Base-by-base conservation (phyloP, 2,329 filamentous ascomycete species). In the Elsinoe australis region DNA sequence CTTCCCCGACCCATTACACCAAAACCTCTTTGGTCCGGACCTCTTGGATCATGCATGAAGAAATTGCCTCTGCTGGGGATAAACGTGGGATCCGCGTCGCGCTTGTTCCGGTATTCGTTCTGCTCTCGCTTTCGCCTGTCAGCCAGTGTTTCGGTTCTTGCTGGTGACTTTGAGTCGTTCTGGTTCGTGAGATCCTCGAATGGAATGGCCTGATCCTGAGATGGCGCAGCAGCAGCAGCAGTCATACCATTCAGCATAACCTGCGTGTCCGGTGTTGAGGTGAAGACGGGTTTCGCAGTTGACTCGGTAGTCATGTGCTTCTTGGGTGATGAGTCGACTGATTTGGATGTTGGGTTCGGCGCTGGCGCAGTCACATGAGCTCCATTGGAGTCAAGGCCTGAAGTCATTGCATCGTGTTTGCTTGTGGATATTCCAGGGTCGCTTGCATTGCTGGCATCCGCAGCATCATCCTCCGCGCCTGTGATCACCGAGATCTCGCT, bases 11-110 rank as follows among this genome's bases (percentile, higher is more conserved):
- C 77, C 63, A 82, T 84, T 9, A 82, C 78, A 50, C 85, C 75
- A 66, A 90, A 87, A 47, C 84, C 84, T 66, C 89, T 90, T 47
- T 82, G 77, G 55, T 81, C 79, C 35, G 82, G 78, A n/a, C 83
- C 83, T 49, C 84, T 79, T 57, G 87, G 82, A 63, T 96, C 92
- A 66, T 96, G 90, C 79, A 96, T 88, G 71, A 95, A 96, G 72
- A 96, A 96, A 53, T 86, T 83, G 51, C 92, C 92, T 55, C 90
- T 76, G 61, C 94, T 95, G 47, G 92, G 90, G 49, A 95, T 90
- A 67, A 95, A 95, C 8, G 89, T 82, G 28, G 90, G 90, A 64
- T 95, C 87, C 58, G 87, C 82, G 62, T 94, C 87, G 57, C 87
- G 79, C 65, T 86, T 86, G 68, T 84, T 87, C 68, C 83, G 82